Percentiles rank a stretch among this genome's conserved stretches.
Evolutionary conservation across 306 rosid genomes (phyloP).

Genomic region (Oxytropis ochrocephala): DNA sequence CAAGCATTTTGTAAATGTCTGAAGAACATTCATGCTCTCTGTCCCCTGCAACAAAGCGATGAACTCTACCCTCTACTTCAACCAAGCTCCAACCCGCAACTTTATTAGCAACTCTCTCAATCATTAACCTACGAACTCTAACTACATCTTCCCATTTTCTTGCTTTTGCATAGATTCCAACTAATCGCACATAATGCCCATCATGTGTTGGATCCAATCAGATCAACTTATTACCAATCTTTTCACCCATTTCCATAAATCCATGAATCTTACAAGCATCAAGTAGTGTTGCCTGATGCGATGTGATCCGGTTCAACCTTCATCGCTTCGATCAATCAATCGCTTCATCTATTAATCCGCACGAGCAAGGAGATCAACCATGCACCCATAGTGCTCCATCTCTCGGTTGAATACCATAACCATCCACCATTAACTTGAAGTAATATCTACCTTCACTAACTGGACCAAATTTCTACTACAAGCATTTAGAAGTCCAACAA

Average conservation of each 20-base stretch:
- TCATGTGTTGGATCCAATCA: constrained; percentile 63
- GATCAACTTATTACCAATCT: constrained; percentile 61
- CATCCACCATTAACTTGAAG: constrained; percentile 53
- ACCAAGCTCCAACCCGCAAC: constrained; percentile 79
- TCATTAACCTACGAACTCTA: constrained; percentile 61
- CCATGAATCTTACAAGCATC: constrained; percentile 71
- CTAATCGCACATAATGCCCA: constrained; percentile 78
- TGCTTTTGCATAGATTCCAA: constrained; percentile 60
- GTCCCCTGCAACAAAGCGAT: constrained; percentile 70
- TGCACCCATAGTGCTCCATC: constrained; percentile 89
- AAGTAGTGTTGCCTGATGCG: constrained; percentile 65
- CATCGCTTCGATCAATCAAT: constrained; percentile 48
- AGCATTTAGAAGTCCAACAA: constrained; percentile 67
- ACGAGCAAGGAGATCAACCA: constrained; percentile 75
- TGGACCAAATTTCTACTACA: constrained; percentile 68
- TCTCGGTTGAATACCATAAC: constrained; percentile 53
- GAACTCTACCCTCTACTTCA: constrained; percentile 67
- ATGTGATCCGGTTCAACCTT: constrained; percentile 51
- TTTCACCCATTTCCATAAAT: constrained; percentile 54
- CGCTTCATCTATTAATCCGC: constrained; percentile 65
- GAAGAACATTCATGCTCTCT: constrained; percentile 46
- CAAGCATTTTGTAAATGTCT: constrained; percentile 56
- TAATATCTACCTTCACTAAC: constrained; percentile 51
- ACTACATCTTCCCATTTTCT: constrained; percentile 79
- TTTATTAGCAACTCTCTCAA: constrained; percentile 37